Conservation (phyloP, 2,329 filamentous ascomycete species). For the Parafenestella ontariensis region DNA sequence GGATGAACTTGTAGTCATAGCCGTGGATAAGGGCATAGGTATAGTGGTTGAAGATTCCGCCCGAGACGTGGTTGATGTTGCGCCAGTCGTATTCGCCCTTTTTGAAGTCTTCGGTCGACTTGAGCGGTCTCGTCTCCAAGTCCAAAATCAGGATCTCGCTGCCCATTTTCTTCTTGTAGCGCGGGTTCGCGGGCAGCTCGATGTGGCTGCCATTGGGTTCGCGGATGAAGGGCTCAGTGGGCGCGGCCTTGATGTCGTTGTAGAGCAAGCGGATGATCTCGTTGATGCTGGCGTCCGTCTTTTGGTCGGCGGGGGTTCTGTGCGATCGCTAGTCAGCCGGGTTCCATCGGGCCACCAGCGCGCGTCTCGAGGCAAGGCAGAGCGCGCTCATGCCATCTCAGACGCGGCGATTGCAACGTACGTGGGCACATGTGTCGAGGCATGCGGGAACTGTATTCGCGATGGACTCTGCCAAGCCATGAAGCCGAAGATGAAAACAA, state of each 20-base stretch:
- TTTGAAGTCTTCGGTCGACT: constrained; percentile 40
- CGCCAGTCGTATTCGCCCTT: constrained; percentile 46
- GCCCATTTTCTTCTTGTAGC: constrained; percentile 43
- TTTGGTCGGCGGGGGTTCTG: constrained; percentile 28
- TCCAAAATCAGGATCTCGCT: constrained; percentile 46
- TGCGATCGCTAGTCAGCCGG: constrained; percentile 18
- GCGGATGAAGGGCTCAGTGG: constrained; percentile 38
- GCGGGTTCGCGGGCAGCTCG: constrained; percentile 36
- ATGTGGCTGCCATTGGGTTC: constrained; percentile 42
- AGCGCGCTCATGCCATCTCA: background rate
- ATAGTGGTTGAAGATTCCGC: constrained; percentile 49
- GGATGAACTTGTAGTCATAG: constrained; percentile 59
- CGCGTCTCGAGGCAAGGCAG: background rate
- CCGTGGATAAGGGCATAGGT: constrained; percentile 55
- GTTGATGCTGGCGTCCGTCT: constrained; percentile 37
- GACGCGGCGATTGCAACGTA: constrained; percentile 21
- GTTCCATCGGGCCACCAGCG: background rate
- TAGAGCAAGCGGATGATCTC: constrained; percentile 44
- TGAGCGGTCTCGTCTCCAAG: constrained; percentile 44
- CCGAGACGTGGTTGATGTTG: constrained; percentile 46
- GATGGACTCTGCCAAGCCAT: constrained; percentile 44
- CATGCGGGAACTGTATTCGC: constrained; percentile 30
- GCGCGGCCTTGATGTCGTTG: constrained; percentile 36
- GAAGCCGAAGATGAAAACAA: constrained; percentile 45
- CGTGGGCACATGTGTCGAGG: constrained; percentile 32